These are phyloP conservation scores for Antitrichia curtipendula DNA, from an alignment of 225 moss, liverwort and hornwort genomes.

Conservation along the genomic window DNA sequence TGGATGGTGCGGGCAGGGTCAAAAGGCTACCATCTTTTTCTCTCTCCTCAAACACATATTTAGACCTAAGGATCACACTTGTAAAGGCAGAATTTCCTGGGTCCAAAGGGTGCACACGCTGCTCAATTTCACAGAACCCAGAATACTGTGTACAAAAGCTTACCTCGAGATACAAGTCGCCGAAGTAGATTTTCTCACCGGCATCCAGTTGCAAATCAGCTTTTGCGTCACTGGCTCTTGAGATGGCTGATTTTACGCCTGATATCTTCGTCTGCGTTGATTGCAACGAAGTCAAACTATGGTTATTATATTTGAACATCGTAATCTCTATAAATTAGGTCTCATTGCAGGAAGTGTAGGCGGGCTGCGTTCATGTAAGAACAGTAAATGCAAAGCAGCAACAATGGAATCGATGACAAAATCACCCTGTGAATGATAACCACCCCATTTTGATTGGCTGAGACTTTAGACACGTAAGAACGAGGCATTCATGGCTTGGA, in stretches of 20 bases:
- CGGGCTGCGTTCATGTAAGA: neutral
- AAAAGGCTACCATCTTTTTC: neutral
- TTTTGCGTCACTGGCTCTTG: constrained; percentile 66
- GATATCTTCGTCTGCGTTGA: constrained; percentile 40
- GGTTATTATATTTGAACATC: neutral
- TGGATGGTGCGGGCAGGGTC: no score
- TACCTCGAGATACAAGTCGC: constrained; percentile 65
- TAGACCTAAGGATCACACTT: neutral
- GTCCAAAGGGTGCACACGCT: neutral
- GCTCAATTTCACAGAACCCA: neutral
- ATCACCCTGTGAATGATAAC: neutral
- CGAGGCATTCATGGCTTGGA: neutral
- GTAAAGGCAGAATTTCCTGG: neutral
- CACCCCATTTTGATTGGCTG: neutral
- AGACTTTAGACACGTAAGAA: neutral
- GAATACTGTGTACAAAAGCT: neutral
- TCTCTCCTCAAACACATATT: neutral
- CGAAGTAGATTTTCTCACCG: constrained; percentile 52
- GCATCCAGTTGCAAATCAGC: constrained; percentile 50
- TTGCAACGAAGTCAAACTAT: neutral
- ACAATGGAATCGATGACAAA: neutral
- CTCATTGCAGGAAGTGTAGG: neutral
- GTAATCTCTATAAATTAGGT: neutral
- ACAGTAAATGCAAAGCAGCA: neutral
- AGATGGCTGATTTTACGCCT: constrained; percentile 65